Conservation (phyloP, 1,284 basidiomycete species). For the Heterobasidion annosum region DNA sequence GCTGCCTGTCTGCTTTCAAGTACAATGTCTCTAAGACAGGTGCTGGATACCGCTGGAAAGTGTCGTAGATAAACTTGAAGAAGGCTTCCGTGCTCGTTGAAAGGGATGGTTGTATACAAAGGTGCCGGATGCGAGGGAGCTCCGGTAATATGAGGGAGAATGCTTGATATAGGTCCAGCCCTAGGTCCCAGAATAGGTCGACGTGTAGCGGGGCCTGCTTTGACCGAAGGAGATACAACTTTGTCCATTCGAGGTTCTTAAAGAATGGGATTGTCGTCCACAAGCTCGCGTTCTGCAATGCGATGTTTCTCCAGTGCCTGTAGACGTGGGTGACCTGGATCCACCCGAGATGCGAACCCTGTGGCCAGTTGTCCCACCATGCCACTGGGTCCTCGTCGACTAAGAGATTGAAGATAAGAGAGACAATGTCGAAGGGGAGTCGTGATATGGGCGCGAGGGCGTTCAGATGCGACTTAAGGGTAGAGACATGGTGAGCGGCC, state of each 20-base stretch:
- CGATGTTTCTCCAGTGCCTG: background rate
- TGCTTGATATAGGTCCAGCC: too few species aligned
- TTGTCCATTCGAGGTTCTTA: background rate
- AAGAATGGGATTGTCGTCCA: background rate
- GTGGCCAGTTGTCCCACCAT: background rate
- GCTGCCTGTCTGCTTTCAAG: too few species aligned
- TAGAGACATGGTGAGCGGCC: background rate
- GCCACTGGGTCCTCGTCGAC: background rate
- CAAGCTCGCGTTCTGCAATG: background rate
- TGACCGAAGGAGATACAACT: background rate
- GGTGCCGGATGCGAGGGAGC: too few species aligned
- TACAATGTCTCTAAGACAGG: too few species aligned
- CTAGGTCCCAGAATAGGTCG: too few species aligned
- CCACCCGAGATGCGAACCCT: background rate
- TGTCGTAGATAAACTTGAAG: too few species aligned
- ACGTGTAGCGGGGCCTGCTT: background rate
- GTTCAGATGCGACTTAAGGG: background rate
- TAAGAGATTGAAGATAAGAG: background rate
- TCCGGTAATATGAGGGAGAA: too few species aligned
- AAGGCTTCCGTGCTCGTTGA: too few species aligned
- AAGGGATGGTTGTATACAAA: too few species aligned
- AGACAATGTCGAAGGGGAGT: background rate
- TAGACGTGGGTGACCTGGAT: conserved; percentile 1
- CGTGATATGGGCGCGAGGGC: background rate
- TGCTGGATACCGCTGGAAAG: too few species aligned